Evolutionary conservation across 164 flowering plant species (phyloP), one percentile per base, ranked within the genome.

Genomic region (Vitis rotundifolia): DNA sequence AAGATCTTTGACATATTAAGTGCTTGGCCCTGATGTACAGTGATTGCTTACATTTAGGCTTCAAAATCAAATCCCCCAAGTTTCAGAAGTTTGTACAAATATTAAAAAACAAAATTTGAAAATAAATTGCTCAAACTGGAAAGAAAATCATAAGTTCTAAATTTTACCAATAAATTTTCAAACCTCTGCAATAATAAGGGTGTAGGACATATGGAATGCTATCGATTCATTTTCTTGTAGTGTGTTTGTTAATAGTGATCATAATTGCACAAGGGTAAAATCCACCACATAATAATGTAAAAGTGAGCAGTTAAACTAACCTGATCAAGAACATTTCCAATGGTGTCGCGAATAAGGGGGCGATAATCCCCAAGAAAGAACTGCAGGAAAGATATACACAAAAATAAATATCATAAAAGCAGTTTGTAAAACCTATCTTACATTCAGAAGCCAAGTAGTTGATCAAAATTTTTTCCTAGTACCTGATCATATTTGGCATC

Each of bases 401-500:
- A 1, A 69, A 63, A 65, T 50, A 71, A 62, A 1, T 44, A 62
- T 28, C 74, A 54, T n/a, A 54, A 49, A 8, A 9, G 1, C 50
- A 51, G 49, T 62, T 19, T 10, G 15, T 59, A 61, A 18, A 5
- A 58, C 15, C 5, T 56, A 68, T 19, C 55, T 54, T 15, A 16
- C 61, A 26, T 9, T 28, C 47, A 28, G 9, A 28, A 18, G 51
- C 2, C 8, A 12, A n/a, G 52, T 9, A 2, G 3, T 26, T 1
- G 48, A 71, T 3, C 8, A 10, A 61, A 68, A 0, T 1, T 15
- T 0, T 11, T 60, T 71, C 60, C 63, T 28, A 16, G 52, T 78
- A 95, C 99, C 94, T 95, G 99, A 71, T 95, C 99, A 83, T 90
- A 95, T 78, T 88, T 87, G 64, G 99, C 98, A 87, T 91, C 96